Evolutionary conservation across 2,329 filamentous ascomycete genomes (phyloP), one percentile per base, ranked within the genome.

Genomic region (Ophiocordyceps camponoti-rufipedis): DNA sequence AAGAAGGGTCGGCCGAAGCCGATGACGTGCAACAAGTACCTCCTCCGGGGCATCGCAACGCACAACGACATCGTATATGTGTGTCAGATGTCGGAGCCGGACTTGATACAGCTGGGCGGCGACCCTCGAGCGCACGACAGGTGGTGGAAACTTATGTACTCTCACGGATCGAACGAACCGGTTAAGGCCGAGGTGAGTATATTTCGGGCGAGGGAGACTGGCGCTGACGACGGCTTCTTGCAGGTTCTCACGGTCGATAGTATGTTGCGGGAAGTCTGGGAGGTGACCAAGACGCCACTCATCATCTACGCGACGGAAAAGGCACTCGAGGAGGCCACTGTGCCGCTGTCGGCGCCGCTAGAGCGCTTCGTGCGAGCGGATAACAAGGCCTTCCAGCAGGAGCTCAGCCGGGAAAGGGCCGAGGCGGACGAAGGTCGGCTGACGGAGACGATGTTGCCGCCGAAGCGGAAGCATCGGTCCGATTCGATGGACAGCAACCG

Each of bases 101-200:
- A 67, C 44, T 53, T 68, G 31, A 65, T 68, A 44, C 65, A 70
- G 14, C 43, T 68, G n/a, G 62, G 58, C 1, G 63, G 60, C 31
- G 48, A 50, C 4, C 44, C 58, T 3, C 50, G 52, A 19, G 48
- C 54, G 4, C 50, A 49, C 14, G 71, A 74, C 45, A 72, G 75
- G 52, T 77, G 73, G 73, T 77, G 73, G 73, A 67, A 66, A 50
- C 58, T 76, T 42, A 60, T 65, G 33, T 72, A 68, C 49, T 54
- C 56, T 19, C 54, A 60, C 12, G 53, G 58, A 14, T 39, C 35
- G n/a, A 52, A 59, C 6, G 58, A 62, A 43, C 66, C 70, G n/a
- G 59, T 70, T 28, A 66, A 61, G 50, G 59, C 68, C 14, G 68
- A 74, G 65, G 72, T 74, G 62, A 44, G 62, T 5, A 6, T 23